Percentiles rank a stretch among this genome's conserved stretches.
These are phyloP conservation scores for Naumovozyma dairenensis DNA, from an alignment of 805 yeast genomes.

Conservation along the genomic window DNA sequence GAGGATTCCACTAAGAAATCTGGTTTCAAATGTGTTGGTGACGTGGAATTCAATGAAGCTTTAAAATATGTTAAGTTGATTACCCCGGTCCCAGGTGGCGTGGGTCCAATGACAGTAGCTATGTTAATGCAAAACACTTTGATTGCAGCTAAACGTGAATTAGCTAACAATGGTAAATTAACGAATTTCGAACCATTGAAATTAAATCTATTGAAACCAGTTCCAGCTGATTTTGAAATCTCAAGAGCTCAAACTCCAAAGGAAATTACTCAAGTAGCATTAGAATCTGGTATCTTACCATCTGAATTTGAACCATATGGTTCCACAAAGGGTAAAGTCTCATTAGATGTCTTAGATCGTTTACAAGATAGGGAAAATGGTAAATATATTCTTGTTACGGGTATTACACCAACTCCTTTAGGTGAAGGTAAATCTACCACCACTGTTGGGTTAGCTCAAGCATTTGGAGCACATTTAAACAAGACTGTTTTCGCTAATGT, in stretches of 20 bases:
- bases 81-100: slow-evolving; percentile 92
- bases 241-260: slow-evolving; percentile 70
- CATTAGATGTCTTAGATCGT: slow-evolving; percentile 52
- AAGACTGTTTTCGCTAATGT: slow-evolving; percentile 69
- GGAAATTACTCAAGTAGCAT: slow-evolving; percentile 56
- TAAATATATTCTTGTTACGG: slow-evolving; percentile 66
- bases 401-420: slow-evolving; percentile 78
- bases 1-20: slow-evolving; percentile 56
- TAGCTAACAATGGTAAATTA: slow-evolving; percentile 17
- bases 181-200: slow-evolving; percentile 41
- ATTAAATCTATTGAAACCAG: slow-evolving; percentile 50
- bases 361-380: slow-evolving; percentile 52
- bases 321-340: slow-evolving; percentile 66
- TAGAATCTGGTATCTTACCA: slow-evolving; percentile 57
- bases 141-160: slow-evolving; percentile 49
- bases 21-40: slow-evolving; percentile 69
- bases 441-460: slow-evolving; percentile 74
- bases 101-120: slow-evolving; percentile 88
- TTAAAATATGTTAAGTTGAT: slow-evolving; percentile 34
- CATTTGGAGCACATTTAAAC: slow-evolving; percentile 64
- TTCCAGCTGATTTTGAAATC: slow-evolving; percentile 73
- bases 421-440: slow-evolving; percentile 85
- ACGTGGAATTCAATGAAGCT: slow-evolving; percentile 56
- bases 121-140: slow-evolving; percentile 66
- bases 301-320: slow-evolving; percentile 69